Conservation (phyloP, 139 green algal genomes). For the Gonium pectorale region DNA sequence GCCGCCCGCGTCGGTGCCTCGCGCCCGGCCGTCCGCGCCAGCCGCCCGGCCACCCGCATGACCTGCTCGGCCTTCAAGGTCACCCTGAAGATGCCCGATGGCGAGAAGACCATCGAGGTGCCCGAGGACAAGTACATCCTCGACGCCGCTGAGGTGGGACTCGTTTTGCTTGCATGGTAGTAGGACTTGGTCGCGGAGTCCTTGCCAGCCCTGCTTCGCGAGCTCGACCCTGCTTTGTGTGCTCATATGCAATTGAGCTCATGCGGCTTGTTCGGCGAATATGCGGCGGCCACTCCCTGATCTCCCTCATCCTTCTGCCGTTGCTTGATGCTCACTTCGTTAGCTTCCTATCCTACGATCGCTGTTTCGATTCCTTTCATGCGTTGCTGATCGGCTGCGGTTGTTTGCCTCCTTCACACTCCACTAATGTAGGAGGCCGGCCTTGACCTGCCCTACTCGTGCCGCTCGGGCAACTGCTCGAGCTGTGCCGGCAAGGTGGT, state of each 20-base stretch:
- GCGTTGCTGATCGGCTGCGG: background rate
- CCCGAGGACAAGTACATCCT: constrained; percentile 47
- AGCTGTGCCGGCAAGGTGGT: constrained; percentile 45
- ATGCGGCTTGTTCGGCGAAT: no score
- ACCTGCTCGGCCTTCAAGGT: constrained; percentile 66
- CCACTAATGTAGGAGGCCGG: constrained; percentile 64
- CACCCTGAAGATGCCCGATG: constrained; percentile 60
- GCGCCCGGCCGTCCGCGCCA: no score
- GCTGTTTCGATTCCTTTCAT: background rate
- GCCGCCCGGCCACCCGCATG: no score
- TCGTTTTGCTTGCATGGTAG: background rate
- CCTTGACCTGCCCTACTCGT: constrained; percentile 86
- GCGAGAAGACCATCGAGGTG: constrained; percentile 41
- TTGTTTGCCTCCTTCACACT: background rate
- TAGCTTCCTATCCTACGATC: background rate
- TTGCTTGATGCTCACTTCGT: background rate
- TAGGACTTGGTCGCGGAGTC: background rate
- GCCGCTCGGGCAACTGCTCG: constrained; percentile 66
- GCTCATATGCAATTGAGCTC: background rate
- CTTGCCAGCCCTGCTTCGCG: background rate
- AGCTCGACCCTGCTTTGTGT: background rate
- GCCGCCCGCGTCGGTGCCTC: no score
- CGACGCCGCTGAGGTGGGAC: constrained; percentile 70
- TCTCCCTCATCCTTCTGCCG: background rate
- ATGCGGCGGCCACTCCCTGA: no score